These are phyloP conservation scores for Pseudoturritis turrita DNA, from an alignment of 345 rosid genomes.

Conservation along the genomic window DNA sequence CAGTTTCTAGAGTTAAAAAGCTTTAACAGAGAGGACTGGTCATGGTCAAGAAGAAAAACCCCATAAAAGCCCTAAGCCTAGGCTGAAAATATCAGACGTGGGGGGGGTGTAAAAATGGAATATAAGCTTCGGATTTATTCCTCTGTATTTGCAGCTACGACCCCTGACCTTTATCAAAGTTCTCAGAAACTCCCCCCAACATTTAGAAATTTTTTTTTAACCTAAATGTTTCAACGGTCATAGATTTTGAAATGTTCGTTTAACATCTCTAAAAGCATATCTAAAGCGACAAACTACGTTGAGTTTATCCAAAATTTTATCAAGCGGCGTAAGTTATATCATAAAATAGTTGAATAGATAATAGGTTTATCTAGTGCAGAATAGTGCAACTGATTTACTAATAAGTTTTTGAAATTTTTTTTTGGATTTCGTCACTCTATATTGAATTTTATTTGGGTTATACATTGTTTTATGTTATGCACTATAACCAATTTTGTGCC, in stretches of 20 bases:
- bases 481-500: too few relatives aligned
- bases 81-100: too few relatives aligned
- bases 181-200: not conserved
- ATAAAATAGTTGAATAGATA: not conserved
- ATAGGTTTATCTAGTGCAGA: not conserved
- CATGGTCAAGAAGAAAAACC: not conserved
- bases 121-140: not conserved
- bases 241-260: not conserved
- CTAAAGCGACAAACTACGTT: not conserved
- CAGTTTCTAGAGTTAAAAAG: too few relatives aligned
- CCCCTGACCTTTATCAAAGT: not conserved
- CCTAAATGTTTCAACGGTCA: not conserved
- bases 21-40: not conserved
- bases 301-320: not conserved
- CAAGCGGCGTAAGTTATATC: not conserved
- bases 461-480: too few relatives aligned
- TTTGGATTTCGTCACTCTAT: not conserved
- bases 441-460: not conserved
- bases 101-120: too few relatives aligned
- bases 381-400: not conserved
- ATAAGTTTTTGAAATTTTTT: not conserved
- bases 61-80: not conserved
- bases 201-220: not conserved
- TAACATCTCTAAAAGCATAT: too few relatives aligned
- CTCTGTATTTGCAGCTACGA: not conserved